A percentile compares a stretch with the other conserved stretches of the same genome.
These are phyloP conservation scores for Aspergillus baeticus DNA, from an alignment of 495 filamentous ascomycete genomes.

Conservation along the genomic window DNA sequence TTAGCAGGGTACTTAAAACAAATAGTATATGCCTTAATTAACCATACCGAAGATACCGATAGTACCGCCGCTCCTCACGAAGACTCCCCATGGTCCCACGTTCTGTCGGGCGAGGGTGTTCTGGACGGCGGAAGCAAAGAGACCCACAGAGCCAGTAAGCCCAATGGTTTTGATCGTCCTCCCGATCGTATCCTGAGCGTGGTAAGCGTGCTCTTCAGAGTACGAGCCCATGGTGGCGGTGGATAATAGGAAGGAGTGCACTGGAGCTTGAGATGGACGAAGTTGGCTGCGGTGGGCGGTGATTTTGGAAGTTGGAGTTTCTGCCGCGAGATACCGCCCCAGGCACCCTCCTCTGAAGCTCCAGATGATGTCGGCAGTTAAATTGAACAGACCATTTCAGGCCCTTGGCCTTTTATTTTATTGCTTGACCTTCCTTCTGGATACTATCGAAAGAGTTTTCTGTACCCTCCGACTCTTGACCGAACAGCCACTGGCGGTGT, in stretches of 20 bases:
- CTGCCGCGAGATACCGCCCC: conserved; percentile 33
- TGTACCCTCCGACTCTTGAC: background rate
- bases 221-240: conserved; percentile 47
- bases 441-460: background rate
- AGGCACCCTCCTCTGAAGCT: conserved; percentile 16
- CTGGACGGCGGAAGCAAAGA: conserved; percentile 73
- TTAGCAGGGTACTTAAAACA: conserved; percentile 18
- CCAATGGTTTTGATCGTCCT: conserved; percentile 61
- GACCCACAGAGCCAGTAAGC: conserved; percentile 65
- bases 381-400: conserved; percentile 2
- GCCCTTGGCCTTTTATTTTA: conserved; percentile 12
- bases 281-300: conserved; percentile 23
- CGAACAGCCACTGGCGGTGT: background rate
- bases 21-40: background rate
- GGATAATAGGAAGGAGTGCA: conserved; percentile 22
- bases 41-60: conserved; percentile 65
- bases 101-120: conserved; percentile 81
- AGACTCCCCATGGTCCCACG: conserved; percentile 70
- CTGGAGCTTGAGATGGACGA: conserved; percentile 14
- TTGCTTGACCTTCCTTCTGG: background rate
- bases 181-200: conserved; percentile 75
- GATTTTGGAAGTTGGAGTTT: conserved; percentile 29
- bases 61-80: conserved; percentile 67
- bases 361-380: conserved; percentile 7
- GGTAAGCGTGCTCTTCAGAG: conserved; percentile 57